phyloP scores from a whole-genome alignment of 352 stramenopile genomes.

The Phytophthora hybrid region DNA sequence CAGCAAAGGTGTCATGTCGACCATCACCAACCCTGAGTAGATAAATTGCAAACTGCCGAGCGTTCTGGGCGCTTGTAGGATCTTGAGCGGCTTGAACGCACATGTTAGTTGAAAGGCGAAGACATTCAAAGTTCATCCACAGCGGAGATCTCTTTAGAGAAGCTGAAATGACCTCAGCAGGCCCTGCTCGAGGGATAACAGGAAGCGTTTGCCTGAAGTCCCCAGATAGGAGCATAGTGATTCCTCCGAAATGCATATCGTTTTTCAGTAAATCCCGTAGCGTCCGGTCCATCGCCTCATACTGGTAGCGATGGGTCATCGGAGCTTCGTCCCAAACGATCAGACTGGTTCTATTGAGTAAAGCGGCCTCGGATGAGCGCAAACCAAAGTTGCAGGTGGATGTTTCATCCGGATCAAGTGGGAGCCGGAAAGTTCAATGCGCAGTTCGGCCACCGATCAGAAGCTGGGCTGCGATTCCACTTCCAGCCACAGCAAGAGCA shows the following conservation, averaged over 20 bases:
- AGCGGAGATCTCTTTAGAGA: not conserved
- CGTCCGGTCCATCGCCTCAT: slow-evolving; percentile 5
- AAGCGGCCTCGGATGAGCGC: not conserved
- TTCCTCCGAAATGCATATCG: slow-evolving; percentile 10
- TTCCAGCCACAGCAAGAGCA: no score
- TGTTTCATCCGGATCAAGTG: no score
- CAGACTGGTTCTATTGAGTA: not conserved
- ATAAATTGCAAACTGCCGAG: no score
- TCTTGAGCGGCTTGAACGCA: no score
- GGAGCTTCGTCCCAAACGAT: slow-evolving; percentile 15
- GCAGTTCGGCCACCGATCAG: no score
- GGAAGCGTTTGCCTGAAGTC: no score
- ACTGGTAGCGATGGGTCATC: slow-evolving; percentile 7
- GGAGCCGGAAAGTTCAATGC: no score
- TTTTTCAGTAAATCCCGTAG: slow-evolving; percentile 11
- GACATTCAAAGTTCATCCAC: not conserved
- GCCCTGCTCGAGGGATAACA: slow-evolving; percentile 4
- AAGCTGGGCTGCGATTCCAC: no score
- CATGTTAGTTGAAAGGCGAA: not conserved
- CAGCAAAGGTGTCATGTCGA: no score
- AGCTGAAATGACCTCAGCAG: slow-evolving; percentile 2
- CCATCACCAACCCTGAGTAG: no score
- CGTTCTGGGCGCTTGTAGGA: no score
- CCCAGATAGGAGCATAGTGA: slow-evolving; percentile 1
- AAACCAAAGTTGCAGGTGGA: slow-evolving; percentile 3